phyloP scores from a whole-genome alignment of 2,329 filamentous ascomycete species.

The Cladorrhinum sp. region DNA sequence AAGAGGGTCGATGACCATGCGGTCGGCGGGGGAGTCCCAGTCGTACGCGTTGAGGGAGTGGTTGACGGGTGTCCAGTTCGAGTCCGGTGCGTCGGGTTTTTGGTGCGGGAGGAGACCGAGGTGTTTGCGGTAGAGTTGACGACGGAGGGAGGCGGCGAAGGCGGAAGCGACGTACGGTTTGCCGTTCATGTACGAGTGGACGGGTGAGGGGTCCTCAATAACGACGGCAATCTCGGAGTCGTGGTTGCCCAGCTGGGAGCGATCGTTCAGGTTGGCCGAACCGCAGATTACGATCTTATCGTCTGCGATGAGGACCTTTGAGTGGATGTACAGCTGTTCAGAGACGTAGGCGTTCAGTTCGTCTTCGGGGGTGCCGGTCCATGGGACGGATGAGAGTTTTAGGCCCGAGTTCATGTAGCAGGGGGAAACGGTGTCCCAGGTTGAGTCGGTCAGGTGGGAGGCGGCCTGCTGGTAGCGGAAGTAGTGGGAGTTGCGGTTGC shows the following conservation, averaged over 20 bases:
- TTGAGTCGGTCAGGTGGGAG: slow-evolving; percentile 48
- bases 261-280: slow-evolving; percentile 57
- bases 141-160: slow-evolving; percentile 76
- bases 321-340: slow-evolving; percentile 62
- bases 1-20: slow-evolving; percentile 72
- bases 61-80: slow-evolving; percentile 74
- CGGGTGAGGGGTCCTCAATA: slow-evolving; percentile 70
- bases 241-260: slow-evolving; percentile 76
- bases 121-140: slow-evolving; percentile 88
- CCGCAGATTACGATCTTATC: slow-evolving; percentile 80
- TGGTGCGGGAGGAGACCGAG: slow-evolving; percentile 79
- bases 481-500: slow-evolving; percentile 45
- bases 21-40: slow-evolving; percentile 65
- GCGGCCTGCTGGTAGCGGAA: slow-evolving; percentile 71
- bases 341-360: slow-evolving; percentile 61
- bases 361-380: slow-evolving; percentile 52
- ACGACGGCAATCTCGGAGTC: slow-evolving; percentile 89
- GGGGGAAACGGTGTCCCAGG: slow-evolving; percentile 72
- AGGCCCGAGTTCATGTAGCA: slow-evolving; percentile 81
- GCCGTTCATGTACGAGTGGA: slow-evolving; percentile 73
- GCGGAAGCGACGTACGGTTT: slow-evolving; percentile 66
- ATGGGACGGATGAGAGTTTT: slow-evolving; percentile 60
- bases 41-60: slow-evolving; percentile 68
- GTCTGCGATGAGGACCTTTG: slow-evolving; percentile 75
- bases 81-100: slow-evolving; percentile 60